A percentile compares a stretch with the other conserved stretches of the same genome.
Evolutionary conservation across 805 yeast genomes (phyloP).

Genomic region (Candida boleticola): DNA sequence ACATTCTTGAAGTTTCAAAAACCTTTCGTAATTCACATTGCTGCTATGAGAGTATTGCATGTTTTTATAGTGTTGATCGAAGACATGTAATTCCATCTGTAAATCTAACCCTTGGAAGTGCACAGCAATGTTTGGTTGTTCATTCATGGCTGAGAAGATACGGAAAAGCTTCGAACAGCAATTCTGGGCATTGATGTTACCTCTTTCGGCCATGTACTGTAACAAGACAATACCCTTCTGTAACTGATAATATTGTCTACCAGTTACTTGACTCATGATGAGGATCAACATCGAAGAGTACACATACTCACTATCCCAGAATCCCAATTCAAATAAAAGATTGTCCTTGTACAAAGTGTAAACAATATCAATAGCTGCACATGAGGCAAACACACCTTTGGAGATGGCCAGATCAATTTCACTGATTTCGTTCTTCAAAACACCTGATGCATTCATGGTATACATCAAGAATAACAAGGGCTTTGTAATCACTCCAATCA

Average conservation of each 20-base stretch:
- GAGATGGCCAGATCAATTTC: slow-evolving; percentile 26
- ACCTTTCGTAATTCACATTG: neutral
- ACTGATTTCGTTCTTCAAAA: slow-evolving; percentile 17
- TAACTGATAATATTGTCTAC: slow-evolving; percentile 16
- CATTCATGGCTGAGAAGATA: slow-evolving; percentile 10
- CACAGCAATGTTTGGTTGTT: neutral
- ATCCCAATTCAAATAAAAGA: slow-evolving; percentile 33
- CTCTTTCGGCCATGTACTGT: slow-evolving; percentile 30
- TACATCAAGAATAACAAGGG: slow-evolving; percentile 35
- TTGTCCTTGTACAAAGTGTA: slow-evolving; percentile 24
- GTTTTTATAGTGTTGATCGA: neutral
- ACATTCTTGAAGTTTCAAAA: slow-evolving; percentile 1
- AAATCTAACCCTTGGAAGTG: neutral
- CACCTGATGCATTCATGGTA: slow-evolving; percentile 18
- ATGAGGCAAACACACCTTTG: slow-evolving; percentile 27
- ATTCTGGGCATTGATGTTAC: slow-evolving; percentile 35
- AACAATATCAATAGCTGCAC: slow-evolving; percentile 28
- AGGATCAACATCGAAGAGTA: slow-evolving; percentile 30
- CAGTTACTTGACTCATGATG: slow-evolving; percentile 24
- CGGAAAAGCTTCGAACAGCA: slow-evolving; percentile 27
- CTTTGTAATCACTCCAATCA: slow-evolving; percentile 28
- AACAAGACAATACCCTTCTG: slow-evolving; percentile 29
- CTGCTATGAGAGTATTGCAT: neutral
- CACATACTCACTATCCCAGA: slow-evolving; percentile 41
- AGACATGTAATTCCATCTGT: neutral